These are phyloP conservation scores for Solanum appendiculatum DNA, from an alignment of 257 asterid genomes.

Conservation along the genomic window DNA sequence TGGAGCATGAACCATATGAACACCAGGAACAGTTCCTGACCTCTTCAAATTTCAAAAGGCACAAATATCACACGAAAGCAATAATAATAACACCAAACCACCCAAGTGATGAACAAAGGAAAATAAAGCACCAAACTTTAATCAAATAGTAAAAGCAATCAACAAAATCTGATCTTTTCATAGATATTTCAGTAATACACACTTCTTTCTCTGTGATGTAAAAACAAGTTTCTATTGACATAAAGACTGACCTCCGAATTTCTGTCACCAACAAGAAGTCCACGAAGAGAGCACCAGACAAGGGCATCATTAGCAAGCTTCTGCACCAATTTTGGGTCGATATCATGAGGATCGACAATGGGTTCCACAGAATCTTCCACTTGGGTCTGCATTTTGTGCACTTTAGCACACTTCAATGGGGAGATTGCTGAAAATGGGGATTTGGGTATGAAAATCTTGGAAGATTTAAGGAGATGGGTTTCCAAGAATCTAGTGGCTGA, in stretches of 20 bases:
- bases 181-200: background rate
- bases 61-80: background rate
- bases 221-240: background rate
- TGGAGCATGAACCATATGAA: conserved; percentile 86
- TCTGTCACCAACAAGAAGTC: conserved; percentile 84
- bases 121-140: background rate
- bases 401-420: conserved; percentile 23
- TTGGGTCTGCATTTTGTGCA: conserved; percentile 5
- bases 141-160: background rate
- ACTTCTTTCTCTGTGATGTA: background rate
- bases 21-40: conserved; percentile 82
- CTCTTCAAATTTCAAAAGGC: conserved; percentile 33
- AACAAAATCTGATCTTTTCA: background rate
- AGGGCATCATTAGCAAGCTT: conserved; percentile 65
- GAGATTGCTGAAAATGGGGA: conserved; percentile 17
- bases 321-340: conserved; percentile 50
- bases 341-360: conserved; percentile 48
- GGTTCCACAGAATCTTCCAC: conserved; percentile 14
- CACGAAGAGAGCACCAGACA: conserved; percentile 86
- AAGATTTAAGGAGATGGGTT: conserved; percentile 10
- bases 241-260: conserved; percentile 46
- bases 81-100: background rate
- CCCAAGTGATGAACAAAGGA: background rate
- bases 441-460: conserved; percentile 21
- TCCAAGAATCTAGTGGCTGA: conserved; percentile 4